These are phyloP conservation scores for Arxiozyma bovina DNA, from an alignment of 1,139 yeast genomes.

Conservation along the genomic window DNA sequence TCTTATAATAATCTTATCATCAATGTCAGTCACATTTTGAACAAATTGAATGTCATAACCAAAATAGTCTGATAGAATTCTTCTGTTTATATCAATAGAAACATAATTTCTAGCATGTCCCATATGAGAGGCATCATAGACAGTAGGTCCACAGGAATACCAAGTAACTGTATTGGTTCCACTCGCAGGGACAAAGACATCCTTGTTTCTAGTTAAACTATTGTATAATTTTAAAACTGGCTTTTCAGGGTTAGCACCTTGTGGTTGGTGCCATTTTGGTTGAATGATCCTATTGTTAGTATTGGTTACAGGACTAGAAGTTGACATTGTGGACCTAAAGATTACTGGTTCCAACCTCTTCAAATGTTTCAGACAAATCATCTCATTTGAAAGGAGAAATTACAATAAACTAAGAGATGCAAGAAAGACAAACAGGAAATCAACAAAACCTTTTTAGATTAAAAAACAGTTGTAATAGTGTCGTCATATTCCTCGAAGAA, in stretches of 20 bases:
- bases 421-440: too few relatives aligned
- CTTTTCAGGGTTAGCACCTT: constrained; percentile 15
- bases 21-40: constrained; percentile 96
- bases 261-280: constrained; percentile 39
- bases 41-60: constrained; percentile 81
- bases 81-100: constrained; percentile 83
- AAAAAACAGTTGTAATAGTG: too few relatives aligned
- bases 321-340: constrained; percentile 6
- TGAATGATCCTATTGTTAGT: constrained; percentile 30
- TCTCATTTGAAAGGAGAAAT: background rate
- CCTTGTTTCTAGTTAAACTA: constrained; percentile 75
- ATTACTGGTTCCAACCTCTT: background rate
- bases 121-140: constrained; percentile 95
- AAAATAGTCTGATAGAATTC: constrained; percentile 81
- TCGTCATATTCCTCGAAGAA: background rate
- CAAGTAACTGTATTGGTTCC: constrained; percentile 62
- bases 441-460: too few relatives aligned
- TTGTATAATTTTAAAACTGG: constrained; percentile 52
- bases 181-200: constrained; percentile 58
- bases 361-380: background rate
- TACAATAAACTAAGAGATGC: background rate
- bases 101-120: constrained; percentile 99
- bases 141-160: constrained; percentile 99
- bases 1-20: constrained; percentile 88
- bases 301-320: constrained; percentile 8